Conservation (phyloP, 768 basidiomycete species). For the Tulasnella sp. region DNA sequence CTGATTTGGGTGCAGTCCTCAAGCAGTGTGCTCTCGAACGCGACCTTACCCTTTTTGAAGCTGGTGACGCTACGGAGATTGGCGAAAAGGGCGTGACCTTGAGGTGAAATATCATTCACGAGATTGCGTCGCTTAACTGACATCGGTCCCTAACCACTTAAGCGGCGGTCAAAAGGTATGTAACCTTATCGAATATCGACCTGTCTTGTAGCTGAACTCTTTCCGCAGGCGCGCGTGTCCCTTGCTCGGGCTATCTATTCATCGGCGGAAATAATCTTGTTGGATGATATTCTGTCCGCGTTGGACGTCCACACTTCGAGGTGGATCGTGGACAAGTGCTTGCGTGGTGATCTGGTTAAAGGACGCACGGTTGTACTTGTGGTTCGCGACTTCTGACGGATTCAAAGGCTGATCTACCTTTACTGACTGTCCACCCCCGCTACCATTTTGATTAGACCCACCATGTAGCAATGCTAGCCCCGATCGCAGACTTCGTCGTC, state of each 20-base stretch:
- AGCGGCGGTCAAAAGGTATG: conserved; percentile 54
- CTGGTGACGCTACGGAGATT: conserved; percentile 66
- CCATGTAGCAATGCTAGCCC: conserved; percentile 51
- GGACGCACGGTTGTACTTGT: conserved; percentile 42
- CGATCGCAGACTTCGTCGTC: conserved; percentile 57
- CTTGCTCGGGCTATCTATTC: conserved; percentile 60
- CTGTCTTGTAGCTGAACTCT: conserved; percentile 34
- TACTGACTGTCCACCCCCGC: background rate
- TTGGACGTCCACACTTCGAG: conserved; percentile 56
- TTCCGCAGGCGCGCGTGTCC: conserved; percentile 45
- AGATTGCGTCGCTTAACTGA: background rate
- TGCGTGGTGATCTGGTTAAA: conserved; percentile 39
- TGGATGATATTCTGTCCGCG: conserved; percentile 71
- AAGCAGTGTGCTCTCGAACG: conserved; percentile 45
- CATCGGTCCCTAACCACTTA: background rate
- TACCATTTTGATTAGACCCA: conserved; percentile 43
- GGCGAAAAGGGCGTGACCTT: conserved; percentile 66
- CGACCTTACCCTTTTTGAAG: conserved; percentile 51
- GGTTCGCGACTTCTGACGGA: conserved; percentile 30
- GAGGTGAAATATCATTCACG: conserved; percentile 35
- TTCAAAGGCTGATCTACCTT: background rate
- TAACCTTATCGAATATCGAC: background rate
- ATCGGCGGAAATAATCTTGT: conserved; percentile 55
- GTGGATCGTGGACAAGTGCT: conserved; percentile 46
- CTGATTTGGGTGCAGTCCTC: conserved; percentile 36